A percentile compares a stretch with the other conserved stretches of the same genome.
phyloP scores from a whole-genome alignment of 768 basidiomycete species.

The Termitomyces sp. region DNA sequence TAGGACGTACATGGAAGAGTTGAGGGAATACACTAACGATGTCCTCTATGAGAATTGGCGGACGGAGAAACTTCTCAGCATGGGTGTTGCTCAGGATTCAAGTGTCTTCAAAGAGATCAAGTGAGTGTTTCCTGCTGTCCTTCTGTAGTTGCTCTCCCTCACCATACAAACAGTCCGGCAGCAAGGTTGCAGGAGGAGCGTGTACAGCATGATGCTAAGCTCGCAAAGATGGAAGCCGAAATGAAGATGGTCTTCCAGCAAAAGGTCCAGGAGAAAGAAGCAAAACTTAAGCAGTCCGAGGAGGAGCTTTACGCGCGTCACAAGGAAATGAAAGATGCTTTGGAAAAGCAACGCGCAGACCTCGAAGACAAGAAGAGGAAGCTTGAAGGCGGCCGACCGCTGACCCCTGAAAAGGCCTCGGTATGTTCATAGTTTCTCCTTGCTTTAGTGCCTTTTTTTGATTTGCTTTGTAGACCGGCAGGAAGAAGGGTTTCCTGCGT shows the following conservation, averaged over 20 bases:
- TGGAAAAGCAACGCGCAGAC: constrained; percentile 93
- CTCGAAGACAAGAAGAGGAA: constrained; percentile 98
- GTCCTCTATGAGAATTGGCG: constrained; percentile 98
- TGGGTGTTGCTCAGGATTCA: constrained; percentile 98
- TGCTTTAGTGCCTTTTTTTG: constrained; percentile 6
- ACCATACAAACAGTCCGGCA: constrained; percentile 64
- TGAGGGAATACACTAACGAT: constrained; percentile 95
- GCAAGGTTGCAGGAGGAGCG: constrained; percentile 96
- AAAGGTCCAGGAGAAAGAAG: constrained; percentile 99
- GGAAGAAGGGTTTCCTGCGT: constrained; percentile 76
- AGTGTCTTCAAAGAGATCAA: constrained; percentile 99
- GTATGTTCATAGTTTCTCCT: constrained; percentile 40
- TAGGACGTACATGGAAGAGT: constrained; percentile 98
- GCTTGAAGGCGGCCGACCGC: constrained; percentile 89
- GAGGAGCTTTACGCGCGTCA: constrained; percentile 98
- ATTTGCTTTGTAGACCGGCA: constrained; percentile 39
- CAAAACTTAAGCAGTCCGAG: constrained; percentile 97
- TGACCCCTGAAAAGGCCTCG: constrained; percentile 90
- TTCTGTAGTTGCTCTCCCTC: constrained; percentile 3
- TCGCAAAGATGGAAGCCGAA: constrained; percentile 99
- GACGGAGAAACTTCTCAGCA: constrained; percentile 90
- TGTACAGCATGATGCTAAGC: constrained; percentile 91
- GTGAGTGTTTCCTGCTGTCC: constrained; percentile 43
- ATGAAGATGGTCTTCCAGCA: constrained; percentile 99
- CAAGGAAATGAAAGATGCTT: constrained; percentile 99